These are phyloP conservation scores for Calonectria pseudoreteaudii DNA, from an alignment of 2,329 filamentous ascomycete genomes.

Conservation along the genomic window DNA sequence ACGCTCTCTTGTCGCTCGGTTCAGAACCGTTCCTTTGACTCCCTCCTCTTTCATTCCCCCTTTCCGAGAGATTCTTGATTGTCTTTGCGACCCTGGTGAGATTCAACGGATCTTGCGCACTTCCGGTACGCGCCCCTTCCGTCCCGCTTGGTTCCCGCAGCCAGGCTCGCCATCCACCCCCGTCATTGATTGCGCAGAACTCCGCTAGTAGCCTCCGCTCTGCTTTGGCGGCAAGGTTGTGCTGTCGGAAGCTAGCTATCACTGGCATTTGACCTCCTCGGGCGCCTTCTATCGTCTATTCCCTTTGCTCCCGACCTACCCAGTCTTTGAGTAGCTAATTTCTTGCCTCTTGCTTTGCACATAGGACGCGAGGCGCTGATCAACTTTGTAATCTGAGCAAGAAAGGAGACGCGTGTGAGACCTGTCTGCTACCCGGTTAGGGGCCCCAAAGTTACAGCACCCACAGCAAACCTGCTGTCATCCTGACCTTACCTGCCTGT, in stretches of 20 bases:
- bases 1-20: neutral
- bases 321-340: neutral
- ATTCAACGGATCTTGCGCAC: conserved; percentile 7
- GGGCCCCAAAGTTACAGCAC: neutral
- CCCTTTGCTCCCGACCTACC: neutral
- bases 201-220: conserved; percentile 12
- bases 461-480: neutral
- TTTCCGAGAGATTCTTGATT: conserved; percentile 19
- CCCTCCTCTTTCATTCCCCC: neutral
- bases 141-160: conserved; percentile 21
- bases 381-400: neutral
- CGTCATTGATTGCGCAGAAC: neutral
- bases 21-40: conserved; percentile 4
- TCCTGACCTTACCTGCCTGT: conserved; percentile 19
- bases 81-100: neutral
- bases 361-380: neutral
- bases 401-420: neutral
- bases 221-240: conserved; percentile 2
- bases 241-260: neutral
- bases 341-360: neutral
- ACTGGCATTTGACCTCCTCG: neutral
- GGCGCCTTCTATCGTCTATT: neutral
- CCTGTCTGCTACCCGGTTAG: neutral
- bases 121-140: conserved; percentile 17
- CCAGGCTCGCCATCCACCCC: conserved; percentile 8